phyloP scores from a whole-genome alignment of 2,329 filamentous ascomycete species.

The Apiospora malaysiana region DNA sequence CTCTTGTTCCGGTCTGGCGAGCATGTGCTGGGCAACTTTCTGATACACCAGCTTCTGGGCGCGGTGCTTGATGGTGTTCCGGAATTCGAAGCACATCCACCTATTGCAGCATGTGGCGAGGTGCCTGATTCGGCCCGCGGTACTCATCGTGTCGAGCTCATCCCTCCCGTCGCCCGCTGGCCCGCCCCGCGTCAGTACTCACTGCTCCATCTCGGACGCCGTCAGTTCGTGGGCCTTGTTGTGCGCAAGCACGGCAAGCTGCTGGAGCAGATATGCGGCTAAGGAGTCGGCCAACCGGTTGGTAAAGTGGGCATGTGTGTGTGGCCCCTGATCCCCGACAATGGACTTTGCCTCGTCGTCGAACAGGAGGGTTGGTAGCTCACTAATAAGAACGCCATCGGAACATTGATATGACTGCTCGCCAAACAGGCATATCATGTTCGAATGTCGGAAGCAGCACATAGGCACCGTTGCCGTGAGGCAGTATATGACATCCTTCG shows the following conservation, averaged over 20 bases:
- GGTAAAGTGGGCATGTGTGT: background rate
- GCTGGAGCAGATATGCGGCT: background rate
- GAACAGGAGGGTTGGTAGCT: background rate
- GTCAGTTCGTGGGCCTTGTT: background rate
- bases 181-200: background rate
- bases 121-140: background rate
- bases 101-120: background rate
- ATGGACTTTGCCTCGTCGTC: background rate
- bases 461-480: background rate
- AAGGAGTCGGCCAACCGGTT: background rate
- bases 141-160: background rate
- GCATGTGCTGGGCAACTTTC: background rate
- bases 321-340: background rate
- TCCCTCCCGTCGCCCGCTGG: background rate
- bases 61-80: slow-evolving; percentile 3
- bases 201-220: background rate
- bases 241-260: background rate
- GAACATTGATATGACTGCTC: background rate
- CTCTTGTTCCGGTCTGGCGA: background rate
- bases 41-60: background rate
- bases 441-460: background rate
- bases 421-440: background rate
- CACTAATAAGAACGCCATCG: background rate
- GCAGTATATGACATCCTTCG: background rate
- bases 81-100: background rate